phyloP scores from a whole-genome alignment of 441 rosid species.

The Syzygium syzygioides region DNA sequence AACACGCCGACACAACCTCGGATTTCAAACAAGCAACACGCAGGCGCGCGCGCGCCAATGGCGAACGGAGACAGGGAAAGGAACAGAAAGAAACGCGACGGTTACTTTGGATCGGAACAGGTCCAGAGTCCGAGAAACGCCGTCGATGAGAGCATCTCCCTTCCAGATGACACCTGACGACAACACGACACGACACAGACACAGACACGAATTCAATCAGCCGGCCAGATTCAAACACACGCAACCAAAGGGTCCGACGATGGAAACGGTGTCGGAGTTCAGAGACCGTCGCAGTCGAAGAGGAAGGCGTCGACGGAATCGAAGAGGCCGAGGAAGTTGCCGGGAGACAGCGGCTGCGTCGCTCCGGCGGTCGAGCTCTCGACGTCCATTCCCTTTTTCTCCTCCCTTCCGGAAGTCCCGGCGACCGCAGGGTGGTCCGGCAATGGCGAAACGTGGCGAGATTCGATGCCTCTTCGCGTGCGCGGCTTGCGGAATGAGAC shows the following conservation, averaged over 20 bases:
- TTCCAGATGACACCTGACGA: slow-evolving; percentile 84
- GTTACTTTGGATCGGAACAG: slow-evolving; percentile 65
- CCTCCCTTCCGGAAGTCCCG: not conserved
- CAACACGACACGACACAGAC: not conserved
- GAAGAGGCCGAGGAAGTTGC: slow-evolving; percentile 38
- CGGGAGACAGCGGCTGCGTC: slow-evolving; percentile 36
- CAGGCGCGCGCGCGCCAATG: not conserved
- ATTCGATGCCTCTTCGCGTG: not conserved
- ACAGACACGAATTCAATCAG: not conserved
- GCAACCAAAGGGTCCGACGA: not conserved
- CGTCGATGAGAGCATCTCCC: slow-evolving; percentile 77
- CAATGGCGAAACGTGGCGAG: not conserved
- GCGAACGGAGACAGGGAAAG: not conserved
- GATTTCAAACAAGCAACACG: not conserved
- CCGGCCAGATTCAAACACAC: not conserved
- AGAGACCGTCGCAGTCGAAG: slow-evolving; percentile 80
- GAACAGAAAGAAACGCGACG: not conserved
- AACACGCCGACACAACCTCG: not conserved
- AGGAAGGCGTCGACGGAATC: slow-evolving; percentile 84
- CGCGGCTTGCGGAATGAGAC: not conserved
- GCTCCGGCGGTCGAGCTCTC: not conserved
- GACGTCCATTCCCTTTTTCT: not conserved
- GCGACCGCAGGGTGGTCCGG: not conserved
- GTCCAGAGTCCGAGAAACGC: slow-evolving; percentile 54
- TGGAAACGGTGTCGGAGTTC: not conserved